Conservation (phyloP, 2,329 filamentous ascomycete genomes). For the Arthroderma sp. region DNA sequence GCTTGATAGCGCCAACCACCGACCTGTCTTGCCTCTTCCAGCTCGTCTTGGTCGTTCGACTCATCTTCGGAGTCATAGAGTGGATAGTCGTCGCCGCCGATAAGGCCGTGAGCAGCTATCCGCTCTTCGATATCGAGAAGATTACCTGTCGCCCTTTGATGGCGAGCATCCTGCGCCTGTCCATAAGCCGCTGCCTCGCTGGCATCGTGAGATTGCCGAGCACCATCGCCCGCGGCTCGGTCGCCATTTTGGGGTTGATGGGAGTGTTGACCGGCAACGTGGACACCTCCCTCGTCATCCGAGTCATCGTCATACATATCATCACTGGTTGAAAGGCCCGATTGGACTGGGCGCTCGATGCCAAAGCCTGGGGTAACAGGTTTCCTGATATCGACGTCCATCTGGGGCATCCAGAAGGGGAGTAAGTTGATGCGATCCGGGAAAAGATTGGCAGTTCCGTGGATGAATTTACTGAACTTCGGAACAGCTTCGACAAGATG, state of each 20-base stretch:
- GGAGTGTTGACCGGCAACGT: constrained; percentile 3
- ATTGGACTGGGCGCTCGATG: constrained; percentile 66
- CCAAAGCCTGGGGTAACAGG: constrained; percentile 79
- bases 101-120: constrained; percentile 48
- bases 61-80: constrained; percentile 88
- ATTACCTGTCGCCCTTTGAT: constrained; percentile 34
- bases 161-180: constrained; percentile 35
- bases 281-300: constrained; percentile 44
- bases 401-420: constrained; percentile 96
- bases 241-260: constrained; percentile 13
- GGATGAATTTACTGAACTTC: constrained; percentile 99
- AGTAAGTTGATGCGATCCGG: constrained; percentile 76
- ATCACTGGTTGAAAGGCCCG: constrained; percentile 63
- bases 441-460: constrained; percentile 79
- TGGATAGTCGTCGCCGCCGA: constrained; percentile 57
- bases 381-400: constrained; percentile 95
- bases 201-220: constrained; percentile 37
- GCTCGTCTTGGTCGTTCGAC: constrained; percentile 56
- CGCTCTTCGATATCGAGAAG: constrained; percentile 70
- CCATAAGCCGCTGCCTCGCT: constrained; percentile 40
- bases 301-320: constrained; percentile 61
- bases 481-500: constrained; percentile 97
- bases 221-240: constrained; percentile 30
- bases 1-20: constrained; percentile 66
- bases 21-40: constrained; percentile 63